phyloP scores from a whole-genome alignment of 257 asterid species.

The Eucommia ulmoides region DNA sequence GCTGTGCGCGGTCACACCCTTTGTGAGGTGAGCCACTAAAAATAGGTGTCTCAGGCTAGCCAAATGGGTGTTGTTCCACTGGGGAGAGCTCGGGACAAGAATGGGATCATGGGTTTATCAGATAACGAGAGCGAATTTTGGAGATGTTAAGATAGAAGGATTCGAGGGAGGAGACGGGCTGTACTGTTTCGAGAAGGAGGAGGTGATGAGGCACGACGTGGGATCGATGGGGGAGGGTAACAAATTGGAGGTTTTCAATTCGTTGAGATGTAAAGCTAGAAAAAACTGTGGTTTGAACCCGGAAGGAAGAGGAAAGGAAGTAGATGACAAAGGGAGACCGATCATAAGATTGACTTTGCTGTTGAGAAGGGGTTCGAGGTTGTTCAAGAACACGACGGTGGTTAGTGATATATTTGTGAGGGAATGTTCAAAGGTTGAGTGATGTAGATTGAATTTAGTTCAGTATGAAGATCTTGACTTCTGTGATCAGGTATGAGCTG shows the following conservation, averaged over 20 bases:
- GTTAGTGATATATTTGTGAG: conserved; percentile 18
- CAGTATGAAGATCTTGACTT: conserved; percentile 27
- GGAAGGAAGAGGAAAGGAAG: conserved; percentile 7
- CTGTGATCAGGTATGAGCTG: conserved; percentile 27
- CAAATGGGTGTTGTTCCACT: conserved; percentile 25
- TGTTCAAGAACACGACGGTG: conserved; percentile 23
- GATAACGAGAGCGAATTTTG: conserved; percentile 12
- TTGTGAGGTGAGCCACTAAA: conserved; percentile 26
- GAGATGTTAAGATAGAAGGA: conserved; percentile 18
- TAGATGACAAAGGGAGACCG: conserved; percentile 14
- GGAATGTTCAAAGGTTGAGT: conserved; percentile 16
- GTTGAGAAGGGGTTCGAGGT: conserved; percentile 23
- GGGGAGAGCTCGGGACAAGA: conserved; percentile 22
- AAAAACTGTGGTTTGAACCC: conserved; percentile 17
- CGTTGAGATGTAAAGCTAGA: conserved; percentile 23
- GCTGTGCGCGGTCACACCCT: conserved; percentile 19
- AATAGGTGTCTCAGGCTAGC: conserved; percentile 17
- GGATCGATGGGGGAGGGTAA: conserved; percentile 19
- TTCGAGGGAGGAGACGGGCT: conserved; percentile 17
- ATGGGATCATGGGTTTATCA: conserved; percentile 26
- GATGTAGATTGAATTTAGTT: conserved; percentile 18
- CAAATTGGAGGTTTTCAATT: conserved; percentile 15
- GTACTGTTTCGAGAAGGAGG: conserved; percentile 28
- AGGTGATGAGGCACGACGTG: conserved; percentile 25
- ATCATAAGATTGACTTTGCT: conserved; percentile 19